phyloP scores from a whole-genome alignment of 164 flowering plant species.

The Amborella trichopoda region DNA sequence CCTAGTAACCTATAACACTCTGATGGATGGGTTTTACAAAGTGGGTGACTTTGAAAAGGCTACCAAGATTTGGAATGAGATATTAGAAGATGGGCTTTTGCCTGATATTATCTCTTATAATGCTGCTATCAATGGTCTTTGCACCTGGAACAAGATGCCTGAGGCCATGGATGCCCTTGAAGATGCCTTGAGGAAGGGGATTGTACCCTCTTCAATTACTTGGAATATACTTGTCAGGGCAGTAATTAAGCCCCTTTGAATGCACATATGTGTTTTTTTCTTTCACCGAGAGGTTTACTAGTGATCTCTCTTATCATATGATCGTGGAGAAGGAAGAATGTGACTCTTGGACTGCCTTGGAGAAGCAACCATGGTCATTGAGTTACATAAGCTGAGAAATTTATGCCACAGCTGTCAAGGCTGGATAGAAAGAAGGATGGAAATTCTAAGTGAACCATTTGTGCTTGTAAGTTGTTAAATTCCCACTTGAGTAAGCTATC shows the following conservation, averaged over 20 bases:
- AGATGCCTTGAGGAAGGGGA: slow-evolving; percentile 41
- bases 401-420: too few species aligned
- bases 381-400: too few species aligned
- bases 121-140: slow-evolving; percentile 67
- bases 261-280: too few species aligned
- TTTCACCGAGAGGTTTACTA: too few species aligned
- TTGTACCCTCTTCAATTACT: slow-evolving; percentile 58
- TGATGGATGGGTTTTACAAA: slow-evolving; percentile 74
- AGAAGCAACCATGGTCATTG: too few species aligned
- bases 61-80: slow-evolving; percentile 49
- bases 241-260: slow-evolving; percentile 17
- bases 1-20: slow-evolving; percentile 72
- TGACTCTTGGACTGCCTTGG: too few species aligned
- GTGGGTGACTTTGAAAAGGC: slow-evolving; percentile 38
- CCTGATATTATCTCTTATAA: slow-evolving; percentile 83
- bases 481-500: too few species aligned
- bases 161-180: slow-evolving; percentile 43
- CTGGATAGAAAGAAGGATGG: too few species aligned
- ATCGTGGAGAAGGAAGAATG: too few species aligned
- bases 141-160: slow-evolving; percentile 41
- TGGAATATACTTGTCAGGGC: slow-evolving; percentile 82
- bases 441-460: too few species aligned
- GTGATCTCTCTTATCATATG: too few species aligned
- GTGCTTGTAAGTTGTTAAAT: too few species aligned
- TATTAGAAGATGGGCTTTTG: slow-evolving; percentile 32